phyloP scores from a whole-genome alignment of 1,139 yeast genomes.

The Sugiyamaella grinbergsii region DNA sequence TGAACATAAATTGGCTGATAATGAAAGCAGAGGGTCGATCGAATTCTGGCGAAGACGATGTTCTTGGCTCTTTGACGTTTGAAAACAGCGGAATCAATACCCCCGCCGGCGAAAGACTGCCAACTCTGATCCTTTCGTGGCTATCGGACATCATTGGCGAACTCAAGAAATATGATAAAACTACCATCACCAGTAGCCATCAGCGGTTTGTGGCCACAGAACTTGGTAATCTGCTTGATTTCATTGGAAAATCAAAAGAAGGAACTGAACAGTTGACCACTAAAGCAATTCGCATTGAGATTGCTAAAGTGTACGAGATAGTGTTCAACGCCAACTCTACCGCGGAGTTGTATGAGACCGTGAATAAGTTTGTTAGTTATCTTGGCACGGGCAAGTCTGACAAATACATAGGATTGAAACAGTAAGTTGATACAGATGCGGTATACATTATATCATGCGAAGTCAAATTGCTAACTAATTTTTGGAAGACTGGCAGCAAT shows the following conservation, averaged over 20 bases:
- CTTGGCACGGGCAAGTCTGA: constrained; percentile 38
- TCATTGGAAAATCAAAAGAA: constrained; percentile 29
- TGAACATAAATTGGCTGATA: not conserved
- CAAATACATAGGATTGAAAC: constrained; percentile 35
- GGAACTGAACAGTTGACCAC: constrained; percentile 28
- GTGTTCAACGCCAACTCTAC: constrained; percentile 27
- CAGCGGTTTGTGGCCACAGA: constrained; percentile 33
- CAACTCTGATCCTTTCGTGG: constrained; percentile 32
- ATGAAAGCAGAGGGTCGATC: not conserved
- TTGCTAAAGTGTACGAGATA: constrained; percentile 31
- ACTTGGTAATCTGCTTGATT: constrained; percentile 28
- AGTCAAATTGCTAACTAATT: too few species aligned
- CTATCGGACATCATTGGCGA: constrained; percentile 27
- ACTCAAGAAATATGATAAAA: constrained; percentile 15
- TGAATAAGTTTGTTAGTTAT: constrained; percentile 34
- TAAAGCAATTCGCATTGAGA: constrained; percentile 32
- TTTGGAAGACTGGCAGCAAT: constrained; percentile 32
- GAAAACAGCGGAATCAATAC: constrained; percentile 30
- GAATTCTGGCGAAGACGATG: not conserved
- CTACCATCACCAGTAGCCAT: constrained; percentile 24
- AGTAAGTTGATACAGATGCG: too few species aligned
- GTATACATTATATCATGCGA: too few species aligned
- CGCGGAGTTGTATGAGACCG: constrained; percentile 38
- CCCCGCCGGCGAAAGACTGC: constrained; percentile 32
- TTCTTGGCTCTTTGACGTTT: constrained; percentile 23